A percentile compares a stretch with the other conserved stretches of the same genome.
These are phyloP conservation scores for Dendrobium nobile DNA, from an alignment of 106 monocot genomes.

Conservation along the genomic window DNA sequence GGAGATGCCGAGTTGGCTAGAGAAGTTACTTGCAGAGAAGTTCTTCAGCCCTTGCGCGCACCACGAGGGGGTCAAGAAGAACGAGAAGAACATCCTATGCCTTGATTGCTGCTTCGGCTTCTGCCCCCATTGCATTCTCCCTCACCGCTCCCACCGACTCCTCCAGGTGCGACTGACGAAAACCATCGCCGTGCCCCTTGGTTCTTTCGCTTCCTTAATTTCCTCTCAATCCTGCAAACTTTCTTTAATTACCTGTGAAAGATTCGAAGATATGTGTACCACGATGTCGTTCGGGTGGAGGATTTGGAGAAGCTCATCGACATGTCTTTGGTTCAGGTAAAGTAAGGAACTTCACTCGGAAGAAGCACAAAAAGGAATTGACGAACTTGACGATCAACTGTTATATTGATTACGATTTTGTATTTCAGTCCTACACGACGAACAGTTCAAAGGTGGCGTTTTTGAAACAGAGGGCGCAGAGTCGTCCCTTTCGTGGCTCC, in stretches of 20 bases:
- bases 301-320: constrained; percentile 63
- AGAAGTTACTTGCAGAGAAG: constrained; percentile 30
- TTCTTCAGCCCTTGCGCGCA: constrained; percentile 53
- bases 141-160: constrained; percentile 55
- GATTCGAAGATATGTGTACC: constrained; percentile 78
- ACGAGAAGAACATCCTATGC: constrained; percentile 77
- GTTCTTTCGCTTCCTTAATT: background rate
- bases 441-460: constrained; percentile 76
- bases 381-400: background rate
- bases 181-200: background rate
- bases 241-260: constrained; percentile 12
- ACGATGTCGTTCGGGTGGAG: constrained; percentile 60
- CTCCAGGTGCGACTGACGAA: constrained; percentile 36
- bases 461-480: constrained; percentile 56
- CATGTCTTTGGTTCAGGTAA: constrained; percentile 57
- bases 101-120: constrained; percentile 67
- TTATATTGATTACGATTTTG: background rate
- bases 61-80: constrained; percentile 60
- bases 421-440: constrained; percentile 50
- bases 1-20: constrained; percentile 47
- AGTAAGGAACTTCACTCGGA: background rate
- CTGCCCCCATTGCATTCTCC: constrained; percentile 58
- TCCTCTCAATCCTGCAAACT: background rate
- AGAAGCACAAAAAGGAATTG: background rate
- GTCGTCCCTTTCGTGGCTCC: constrained; percentile 43